Evolutionary conservation across 495 filamentous ascomycete genomes (phyloP).

Genomic region (Aspergillus cavernicola): DNA sequence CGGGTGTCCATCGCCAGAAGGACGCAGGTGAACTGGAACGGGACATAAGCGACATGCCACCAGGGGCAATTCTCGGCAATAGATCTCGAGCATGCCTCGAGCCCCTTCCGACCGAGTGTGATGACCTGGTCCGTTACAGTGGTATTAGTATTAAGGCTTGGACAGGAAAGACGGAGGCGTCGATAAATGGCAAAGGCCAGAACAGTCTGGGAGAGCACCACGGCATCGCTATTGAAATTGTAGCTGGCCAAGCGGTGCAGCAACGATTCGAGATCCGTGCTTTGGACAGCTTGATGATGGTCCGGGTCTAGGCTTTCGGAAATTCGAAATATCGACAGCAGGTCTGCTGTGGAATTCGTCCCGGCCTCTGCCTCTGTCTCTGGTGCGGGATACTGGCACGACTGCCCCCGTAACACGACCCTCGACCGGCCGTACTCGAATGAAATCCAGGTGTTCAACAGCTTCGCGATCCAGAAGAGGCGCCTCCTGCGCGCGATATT

Average conservation of each 20-base stretch:
- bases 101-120: slow-evolving; percentile 21
- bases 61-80: slow-evolving; percentile 35
- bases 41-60: slow-evolving; percentile 49
- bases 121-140: slow-evolving; percentile 24
- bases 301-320: slow-evolving; percentile 21
- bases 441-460: slow-evolving; percentile 21
- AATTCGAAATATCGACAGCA: slow-evolving; percentile 11
- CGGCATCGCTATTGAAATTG: background rate
- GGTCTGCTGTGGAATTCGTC: slow-evolving; percentile 6
- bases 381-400: background rate
- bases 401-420: slow-evolving; percentile 6
- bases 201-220: background rate
- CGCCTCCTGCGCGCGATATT: slow-evolving; percentile 20
- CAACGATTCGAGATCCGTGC: slow-evolving; percentile 2
- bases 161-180: slow-evolving; percentile 8
- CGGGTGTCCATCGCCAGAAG: slow-evolving; percentile 46
- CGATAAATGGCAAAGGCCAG: slow-evolving; percentile 13
- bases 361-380: background rate
- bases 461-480: slow-evolving; percentile 14
- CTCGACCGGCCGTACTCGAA: slow-evolving; percentile 19
- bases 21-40: slow-evolving; percentile 49
- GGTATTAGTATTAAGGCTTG: slow-evolving; percentile 10
- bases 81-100: slow-evolving; percentile 31
- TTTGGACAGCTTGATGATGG: background rate
- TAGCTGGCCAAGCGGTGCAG: slow-evolving; percentile 1